Conservation (phyloP, 1,139 yeast genomes). For the Taphrina betulina region DNA sequence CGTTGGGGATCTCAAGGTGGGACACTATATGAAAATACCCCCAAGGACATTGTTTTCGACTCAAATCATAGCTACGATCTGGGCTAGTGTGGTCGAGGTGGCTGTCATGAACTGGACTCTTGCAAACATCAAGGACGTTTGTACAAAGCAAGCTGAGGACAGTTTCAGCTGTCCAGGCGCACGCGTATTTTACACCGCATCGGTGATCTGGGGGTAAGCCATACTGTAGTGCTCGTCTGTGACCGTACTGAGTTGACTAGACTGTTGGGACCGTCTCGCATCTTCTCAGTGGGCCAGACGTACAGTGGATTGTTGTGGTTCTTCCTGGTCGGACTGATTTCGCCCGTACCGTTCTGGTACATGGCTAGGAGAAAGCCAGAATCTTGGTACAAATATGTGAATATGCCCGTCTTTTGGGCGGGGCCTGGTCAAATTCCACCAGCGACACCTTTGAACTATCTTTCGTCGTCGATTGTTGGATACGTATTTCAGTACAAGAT, state of each 20-base stretch:
- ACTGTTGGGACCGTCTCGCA: conserved; percentile 57
- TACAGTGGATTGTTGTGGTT: conserved; percentile 44
- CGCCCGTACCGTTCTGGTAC: conserved; percentile 50
- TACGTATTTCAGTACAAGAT: conserved; percentile 54
- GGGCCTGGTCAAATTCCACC: conserved; percentile 57
- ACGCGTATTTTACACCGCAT: conserved; percentile 51
- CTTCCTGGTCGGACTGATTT: conserved; percentile 55
- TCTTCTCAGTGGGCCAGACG: conserved; percentile 42
- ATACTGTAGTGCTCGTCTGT: no score
- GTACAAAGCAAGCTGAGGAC: conserved; percentile 48
- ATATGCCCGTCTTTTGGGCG: conserved; percentile 56
- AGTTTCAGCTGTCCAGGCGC: conserved; percentile 40
- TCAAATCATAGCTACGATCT: conserved; percentile 48
- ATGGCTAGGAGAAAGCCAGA: conserved; percentile 28
- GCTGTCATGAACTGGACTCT: conserved; percentile 59
- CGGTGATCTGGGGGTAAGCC: conserved; percentile 49
- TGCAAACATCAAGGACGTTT: conserved; percentile 45
- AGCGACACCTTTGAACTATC: conserved; percentile 55
- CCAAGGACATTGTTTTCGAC: conserved; percentile 61
- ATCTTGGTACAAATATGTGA: conserved; percentile 46
- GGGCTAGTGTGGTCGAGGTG: conserved; percentile 48
- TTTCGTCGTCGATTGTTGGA: conserved; percentile 53
- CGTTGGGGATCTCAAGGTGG: conserved; percentile 60
- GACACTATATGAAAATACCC: conserved; percentile 62
- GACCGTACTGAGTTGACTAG: no score